Base-by-base conservation (phyloP, 2,329 filamentous ascomycete species). In the Nothophoma quercina region DNA sequence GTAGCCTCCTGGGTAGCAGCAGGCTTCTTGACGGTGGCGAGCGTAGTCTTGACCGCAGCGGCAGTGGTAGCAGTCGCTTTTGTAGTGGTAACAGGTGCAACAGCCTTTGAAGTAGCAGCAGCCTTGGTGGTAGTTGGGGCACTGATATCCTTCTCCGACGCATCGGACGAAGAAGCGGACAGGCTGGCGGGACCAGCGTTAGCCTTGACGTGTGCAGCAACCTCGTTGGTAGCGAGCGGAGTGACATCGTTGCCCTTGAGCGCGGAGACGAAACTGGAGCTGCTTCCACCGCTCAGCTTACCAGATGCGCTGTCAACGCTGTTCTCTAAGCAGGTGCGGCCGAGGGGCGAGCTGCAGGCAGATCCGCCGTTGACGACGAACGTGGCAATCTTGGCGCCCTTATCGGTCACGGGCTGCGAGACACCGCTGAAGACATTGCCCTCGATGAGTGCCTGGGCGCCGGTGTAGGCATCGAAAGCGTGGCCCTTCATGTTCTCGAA, bases 341-440 rank as follows among this genome's bases (percentile, higher is more conserved):
- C 62, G 16, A 64, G 39, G 5, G 49, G 39, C 25, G 58, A 51
- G 1, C 54, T 60, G 50, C 62, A 64, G 2, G 58, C 60, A 12
- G 55, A 55, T 1, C 62, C 58, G 19, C 61, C 70, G 28, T 70
- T 68, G 42, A 69, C 70, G 28, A 68, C 54, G 15, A 64, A 60
- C 15, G 68, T 71, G 9, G 56, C 51, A 25, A 65, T 58, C 7
- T 58, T 63, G 30, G 70, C 72, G 0, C 64, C 57, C 15, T 57
- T 55, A 22, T 64, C 51, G 0, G 75, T 77, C 16, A 75, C 58
- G 13, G 77, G 76, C 9, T 72, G 75, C 7, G 70, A 68, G 41
- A 79, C 75, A 9, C 72, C 62, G 33, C 74, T 65, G 61, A 81
- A 80, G 48, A 74, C 72, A 65, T 81, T 80, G 25, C 78, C 79